These are phyloP conservation scores for Lathyrus sativus DNA, from an alignment of 306 rosid species.

Conservation along the genomic window DNA sequence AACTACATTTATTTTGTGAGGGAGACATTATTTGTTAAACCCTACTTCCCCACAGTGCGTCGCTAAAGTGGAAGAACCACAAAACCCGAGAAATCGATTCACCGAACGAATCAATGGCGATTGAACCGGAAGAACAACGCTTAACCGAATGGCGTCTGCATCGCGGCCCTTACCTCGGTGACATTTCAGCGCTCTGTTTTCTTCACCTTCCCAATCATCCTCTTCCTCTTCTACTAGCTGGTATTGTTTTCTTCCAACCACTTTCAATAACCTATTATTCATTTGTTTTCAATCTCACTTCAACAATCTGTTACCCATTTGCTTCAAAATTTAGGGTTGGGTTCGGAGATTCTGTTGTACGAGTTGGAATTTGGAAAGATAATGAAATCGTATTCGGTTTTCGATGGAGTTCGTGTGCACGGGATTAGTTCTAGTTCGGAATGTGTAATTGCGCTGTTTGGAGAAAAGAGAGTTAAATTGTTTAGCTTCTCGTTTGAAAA, in stretches of 20 bases:
- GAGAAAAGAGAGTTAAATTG: slow-evolving; percentile 76
- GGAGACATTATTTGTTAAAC: slow-evolving; percentile 30
- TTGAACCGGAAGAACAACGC: slow-evolving; percentile 21
- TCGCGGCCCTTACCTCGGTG: slow-evolving; percentile 78
- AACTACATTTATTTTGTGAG: too few relatives aligned
- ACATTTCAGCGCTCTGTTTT: slow-evolving; percentile 87
- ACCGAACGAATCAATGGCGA: slow-evolving; percentile 25
- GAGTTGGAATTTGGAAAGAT: slow-evolving; percentile 56
- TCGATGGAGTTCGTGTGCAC: slow-evolving; percentile 92
- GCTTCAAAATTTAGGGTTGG: slow-evolving; percentile 59
- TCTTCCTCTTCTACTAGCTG: slow-evolving; percentile 75
- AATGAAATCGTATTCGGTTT: slow-evolving; percentile 55
- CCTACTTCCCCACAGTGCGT: slow-evolving; percentile 27
- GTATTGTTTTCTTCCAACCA: slow-evolving; percentile 29
- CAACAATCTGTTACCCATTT: not conserved
- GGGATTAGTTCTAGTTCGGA: slow-evolving; percentile 56
- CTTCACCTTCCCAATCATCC: slow-evolving; percentile 61
- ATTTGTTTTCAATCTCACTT: not conserved
- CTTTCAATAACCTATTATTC: not conserved
- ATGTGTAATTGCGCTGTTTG: slow-evolving; percentile 58
- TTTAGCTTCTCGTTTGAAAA: slow-evolving; percentile 47
- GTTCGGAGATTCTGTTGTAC: slow-evolving; percentile 69
- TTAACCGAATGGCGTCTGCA: slow-evolving; percentile 54
- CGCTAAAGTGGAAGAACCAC: not conserved
- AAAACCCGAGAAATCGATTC: slow-evolving; percentile 13